These are phyloP conservation scores for Aspergillus fructus DNA, from an alignment of 2,329 filamentous ascomycete species.

Conservation along the genomic window DNA sequence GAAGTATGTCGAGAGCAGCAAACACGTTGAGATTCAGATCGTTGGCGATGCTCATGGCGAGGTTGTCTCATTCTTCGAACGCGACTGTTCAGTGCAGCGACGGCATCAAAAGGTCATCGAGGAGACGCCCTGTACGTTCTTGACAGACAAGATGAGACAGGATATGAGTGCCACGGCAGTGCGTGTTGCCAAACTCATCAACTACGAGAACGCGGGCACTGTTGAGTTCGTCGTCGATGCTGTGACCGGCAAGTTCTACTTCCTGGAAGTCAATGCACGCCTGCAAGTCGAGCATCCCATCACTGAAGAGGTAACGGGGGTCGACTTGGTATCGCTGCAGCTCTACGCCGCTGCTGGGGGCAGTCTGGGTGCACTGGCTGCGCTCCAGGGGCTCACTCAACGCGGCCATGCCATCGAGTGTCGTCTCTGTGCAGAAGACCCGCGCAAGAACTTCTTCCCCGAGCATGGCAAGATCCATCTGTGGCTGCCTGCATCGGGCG, in stretches of 20 bases:
- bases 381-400: conserved; percentile 3
- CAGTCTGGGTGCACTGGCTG: conserved; percentile 3
- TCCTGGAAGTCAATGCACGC: conserved; percentile 52
- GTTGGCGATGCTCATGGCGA: conserved; percentile 80
- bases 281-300: conserved; percentile 53
- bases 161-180: conserved; percentile 42
- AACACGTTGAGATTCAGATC: conserved; percentile 84
- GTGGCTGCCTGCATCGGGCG: conserved; percentile 24
- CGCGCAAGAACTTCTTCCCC: not conserved
- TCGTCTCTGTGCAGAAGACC: not conserved
- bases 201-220: conserved; percentile 46
- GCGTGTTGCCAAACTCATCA: conserved; percentile 35
- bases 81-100: conserved; percentile 84
- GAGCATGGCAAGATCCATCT: conserved; percentile 15
- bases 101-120: conserved; percentile 90
- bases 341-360: conserved; percentile 34
- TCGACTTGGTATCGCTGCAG: conserved; percentile 37
- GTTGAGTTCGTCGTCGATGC: conserved; percentile 49
- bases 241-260: conserved; percentile 42
- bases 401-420: not conserved
- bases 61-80: conserved; percentile 77
- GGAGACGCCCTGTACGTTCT: conserved; percentile 77
- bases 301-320: conserved; percentile 40
- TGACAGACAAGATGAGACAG: conserved; percentile 29
- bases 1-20: conserved; percentile 41